Conservation (phyloP, 129 eudicot species). For the Helianthus annuus region DNA sequence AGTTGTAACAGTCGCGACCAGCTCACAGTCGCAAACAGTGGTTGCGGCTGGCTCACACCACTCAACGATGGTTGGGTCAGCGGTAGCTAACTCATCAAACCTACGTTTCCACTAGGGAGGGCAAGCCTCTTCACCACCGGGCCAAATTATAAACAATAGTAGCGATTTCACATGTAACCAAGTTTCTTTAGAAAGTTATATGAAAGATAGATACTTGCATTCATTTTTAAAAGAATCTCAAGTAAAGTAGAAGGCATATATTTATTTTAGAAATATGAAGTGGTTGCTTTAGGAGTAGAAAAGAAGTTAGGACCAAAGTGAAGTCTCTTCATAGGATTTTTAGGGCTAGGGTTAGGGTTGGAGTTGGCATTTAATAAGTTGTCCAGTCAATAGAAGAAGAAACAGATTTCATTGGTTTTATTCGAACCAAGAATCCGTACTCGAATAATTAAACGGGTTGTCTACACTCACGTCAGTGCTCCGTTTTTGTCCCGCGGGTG, state of each 20-base stretch:
- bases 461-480: conserved; percentile 1
- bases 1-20: no score
- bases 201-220: no score
- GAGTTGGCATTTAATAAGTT: conserved; percentile 12
- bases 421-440: conserved; percentile 18
- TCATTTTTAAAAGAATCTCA: background rate
- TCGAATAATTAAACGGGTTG: conserved; percentile 11
- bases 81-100: no score
- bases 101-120: no score
- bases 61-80: no score
- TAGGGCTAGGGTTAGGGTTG: conserved; percentile 10
- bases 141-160: no score
- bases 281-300: background rate
- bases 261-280: background rate
- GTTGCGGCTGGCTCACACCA: no score
- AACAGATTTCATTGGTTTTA: conserved; percentile 16
- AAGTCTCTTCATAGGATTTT: conserved; percentile 14
- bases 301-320: conserved; percentile 14
- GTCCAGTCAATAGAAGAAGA: conserved; percentile 14
- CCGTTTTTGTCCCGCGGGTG: background rate
- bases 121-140: no score
- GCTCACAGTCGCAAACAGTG: no score
- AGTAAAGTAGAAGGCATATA: background rate
- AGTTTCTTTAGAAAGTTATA: no score
- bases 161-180: no score